Base-by-base conservation (phyloP, 805 yeast species). In the Myxozyma vanderwaltii region DNA sequence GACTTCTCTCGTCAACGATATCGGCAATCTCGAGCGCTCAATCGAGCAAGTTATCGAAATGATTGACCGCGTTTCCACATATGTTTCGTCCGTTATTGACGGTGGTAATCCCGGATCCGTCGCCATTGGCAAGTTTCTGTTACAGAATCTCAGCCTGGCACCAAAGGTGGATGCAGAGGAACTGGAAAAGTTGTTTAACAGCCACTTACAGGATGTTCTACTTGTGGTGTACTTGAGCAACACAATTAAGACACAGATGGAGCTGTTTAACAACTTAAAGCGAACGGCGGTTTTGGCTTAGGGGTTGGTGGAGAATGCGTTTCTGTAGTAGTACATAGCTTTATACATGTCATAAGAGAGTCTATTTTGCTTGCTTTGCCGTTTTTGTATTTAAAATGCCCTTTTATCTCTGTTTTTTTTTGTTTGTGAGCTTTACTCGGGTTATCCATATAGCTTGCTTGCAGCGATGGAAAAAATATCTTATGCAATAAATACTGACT, bases 221-320 rank as follows among this genome's bases (percentile, higher is more conserved):
- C 82, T 89, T 84, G 81, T 90, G 63, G 92, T 88, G 71, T 88
- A 86, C 71, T 80, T 90, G 74, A 86, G 96, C 58, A 84, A 86
- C 66, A 88, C 94, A 56, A 84, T 90, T 68, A 88, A 87, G 76
- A 87, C 90, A 64, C 96, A 90, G 55, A 47, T 64, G 59, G 67
- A 64, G 56, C 39, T 62, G 55, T 56, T 62, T 43, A 62, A 62
- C 47, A 36, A 45, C 21, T 35, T 62, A 51, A 62, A 62, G 55
- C 60, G 65, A 48, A 48, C 63, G 24, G 64, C 57, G 45, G 59
- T 48, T 43, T 12, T 54, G 31, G 26, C 54, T 21, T 59, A 36
- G 26, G 15, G n/a, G n/a, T n/a, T n/a, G n/a, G 17, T 33, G 40
- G 10, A 15, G 13, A 8, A 10, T 47, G n/a, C n/a, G n/a, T n/a